phyloP scores from a whole-genome alignment of 1,284 basidiomycete genomes.

The Leccinum pallidistipes region DNA sequence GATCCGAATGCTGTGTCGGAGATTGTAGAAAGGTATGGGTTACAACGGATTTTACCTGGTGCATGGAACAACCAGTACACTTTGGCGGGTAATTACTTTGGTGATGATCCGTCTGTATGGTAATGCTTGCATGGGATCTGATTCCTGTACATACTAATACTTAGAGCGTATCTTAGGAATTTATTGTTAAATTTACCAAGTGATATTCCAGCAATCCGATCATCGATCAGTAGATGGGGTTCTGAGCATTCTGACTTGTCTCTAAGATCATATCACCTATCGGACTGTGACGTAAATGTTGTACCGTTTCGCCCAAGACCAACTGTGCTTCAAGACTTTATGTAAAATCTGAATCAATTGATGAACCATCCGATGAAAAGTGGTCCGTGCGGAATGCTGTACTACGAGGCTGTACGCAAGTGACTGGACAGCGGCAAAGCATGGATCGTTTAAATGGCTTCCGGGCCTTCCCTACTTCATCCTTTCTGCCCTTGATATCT shows the following conservation, averaged over 20 bases:
- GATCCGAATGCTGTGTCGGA: slow-evolving; percentile 44
- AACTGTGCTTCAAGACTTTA: no score
- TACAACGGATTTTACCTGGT: slow-evolving; percentile 43
- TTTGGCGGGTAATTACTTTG: slow-evolving; percentile 63
- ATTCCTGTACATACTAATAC: not conserved
- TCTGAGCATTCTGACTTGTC: no score
- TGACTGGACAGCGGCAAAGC: not conserved
- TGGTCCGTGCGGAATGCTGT: no score
- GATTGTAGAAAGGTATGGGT: slow-evolving; percentile 49
- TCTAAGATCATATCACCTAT: no score
- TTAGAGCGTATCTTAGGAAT: not conserved
- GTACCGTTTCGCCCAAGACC: no score
- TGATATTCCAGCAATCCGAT: no score
- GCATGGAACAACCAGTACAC: slow-evolving; percentile 47
- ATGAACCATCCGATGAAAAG: no score
- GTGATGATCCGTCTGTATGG: slow-evolving; percentile 50
- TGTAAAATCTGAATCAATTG: no score
- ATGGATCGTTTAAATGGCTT: slow-evolving; percentile 6
- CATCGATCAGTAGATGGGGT: no score
- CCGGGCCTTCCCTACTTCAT: not conserved
- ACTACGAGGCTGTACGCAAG: no score
- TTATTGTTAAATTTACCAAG: not conserved
- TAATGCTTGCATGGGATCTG: slow-evolving; percentile 2
- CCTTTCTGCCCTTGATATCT: slow-evolving; percentile 6
- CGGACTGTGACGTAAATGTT: no score